Evolutionary conservation across 2,329 filamentous ascomycete species (phyloP).

Genomic region (Polytolypa hystricis): DNA sequence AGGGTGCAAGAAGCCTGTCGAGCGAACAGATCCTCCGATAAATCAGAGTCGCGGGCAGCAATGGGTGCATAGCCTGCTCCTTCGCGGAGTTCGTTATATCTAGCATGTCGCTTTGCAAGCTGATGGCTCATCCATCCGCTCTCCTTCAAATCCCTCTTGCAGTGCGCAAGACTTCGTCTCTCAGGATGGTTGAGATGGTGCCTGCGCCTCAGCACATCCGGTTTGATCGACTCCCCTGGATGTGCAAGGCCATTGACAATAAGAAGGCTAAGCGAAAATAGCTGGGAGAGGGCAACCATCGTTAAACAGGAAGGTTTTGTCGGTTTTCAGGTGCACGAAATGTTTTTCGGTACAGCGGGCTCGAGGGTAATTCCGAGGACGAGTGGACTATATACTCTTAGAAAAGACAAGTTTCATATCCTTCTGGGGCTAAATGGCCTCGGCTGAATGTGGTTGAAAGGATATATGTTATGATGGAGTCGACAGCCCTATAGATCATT

Average conservation of each 20-base stretch:
- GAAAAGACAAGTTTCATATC: too few relatives aligned
- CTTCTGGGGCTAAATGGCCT: too few relatives aligned
- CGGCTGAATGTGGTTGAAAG: too few relatives aligned
- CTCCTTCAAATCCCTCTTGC: neutral
- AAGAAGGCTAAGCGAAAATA: neutral
- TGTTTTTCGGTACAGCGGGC: too few relatives aligned
- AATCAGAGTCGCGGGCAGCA: neutral
- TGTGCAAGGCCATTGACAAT: neutral
- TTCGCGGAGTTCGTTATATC: neutral
- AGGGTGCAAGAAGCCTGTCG: slow-evolving; percentile 32
- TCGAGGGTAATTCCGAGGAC: too few relatives aligned
- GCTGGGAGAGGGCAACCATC: neutral
- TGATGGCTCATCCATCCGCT: slow-evolving; percentile 2
- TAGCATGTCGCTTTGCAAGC: neutral
- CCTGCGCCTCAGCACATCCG: neutral
- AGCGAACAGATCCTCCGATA: too few relatives aligned
- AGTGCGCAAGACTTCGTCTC: slow-evolving; percentile 1
- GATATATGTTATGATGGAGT: too few relatives aligned
- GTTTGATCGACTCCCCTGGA: neutral
- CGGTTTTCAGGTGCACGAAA: too few relatives aligned
- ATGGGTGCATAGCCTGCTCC: slow-evolving; percentile 1
- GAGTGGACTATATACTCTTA: too few relatives aligned
- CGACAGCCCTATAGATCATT: too few relatives aligned
- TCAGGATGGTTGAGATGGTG: neutral
- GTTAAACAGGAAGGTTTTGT: too few relatives aligned